Conservation (phyloP, 2,329 filamentous ascomycete species). For the Ophiosphaerella narmari region DNA sequence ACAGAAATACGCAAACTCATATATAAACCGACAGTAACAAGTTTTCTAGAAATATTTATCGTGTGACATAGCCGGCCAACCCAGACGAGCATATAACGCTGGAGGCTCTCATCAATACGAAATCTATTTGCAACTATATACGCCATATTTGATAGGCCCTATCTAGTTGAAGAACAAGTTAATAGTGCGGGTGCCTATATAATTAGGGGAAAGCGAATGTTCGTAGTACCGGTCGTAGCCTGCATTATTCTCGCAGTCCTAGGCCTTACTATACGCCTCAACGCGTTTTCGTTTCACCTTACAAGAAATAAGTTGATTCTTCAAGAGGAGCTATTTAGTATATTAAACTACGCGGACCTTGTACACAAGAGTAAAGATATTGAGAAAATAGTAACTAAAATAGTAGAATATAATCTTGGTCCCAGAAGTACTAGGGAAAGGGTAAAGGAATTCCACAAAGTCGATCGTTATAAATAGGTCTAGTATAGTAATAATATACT, state of each 20-base stretch:
- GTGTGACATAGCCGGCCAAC: neutral
- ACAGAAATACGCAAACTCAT: neutral
- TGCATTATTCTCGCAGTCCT: constrained; percentile 5
- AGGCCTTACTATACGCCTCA: constrained; percentile 1
- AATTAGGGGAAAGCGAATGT: constrained; percentile 2
- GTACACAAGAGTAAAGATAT: constrained; percentile 4
- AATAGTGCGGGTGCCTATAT: neutral
- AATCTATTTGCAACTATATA: neutral
- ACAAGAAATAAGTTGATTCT: neutral
- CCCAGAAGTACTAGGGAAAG: neutral
- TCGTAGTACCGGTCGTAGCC: neutral
- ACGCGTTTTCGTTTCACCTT: neutral
- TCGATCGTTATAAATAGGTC: neutral
- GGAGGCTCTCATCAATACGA: neutral
- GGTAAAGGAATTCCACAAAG: neutral
- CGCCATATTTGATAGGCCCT: neutral
- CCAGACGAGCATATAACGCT: neutral
- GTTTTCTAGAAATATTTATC: neutral
- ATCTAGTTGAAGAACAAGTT: neutral
- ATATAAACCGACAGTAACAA: neutral
- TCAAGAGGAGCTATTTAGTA: constrained; percentile 5
- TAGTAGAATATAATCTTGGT: neutral
- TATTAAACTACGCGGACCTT: constrained; percentile 4
- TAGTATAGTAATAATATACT: too few species aligned
- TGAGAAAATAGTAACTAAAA: neutral